Percentiles rank a stretch among this genome's conserved stretches.
phyloP scores from a whole-genome alignment of 768 basidiomycete genomes.

The Mrakia hoshinonis region DNA sequence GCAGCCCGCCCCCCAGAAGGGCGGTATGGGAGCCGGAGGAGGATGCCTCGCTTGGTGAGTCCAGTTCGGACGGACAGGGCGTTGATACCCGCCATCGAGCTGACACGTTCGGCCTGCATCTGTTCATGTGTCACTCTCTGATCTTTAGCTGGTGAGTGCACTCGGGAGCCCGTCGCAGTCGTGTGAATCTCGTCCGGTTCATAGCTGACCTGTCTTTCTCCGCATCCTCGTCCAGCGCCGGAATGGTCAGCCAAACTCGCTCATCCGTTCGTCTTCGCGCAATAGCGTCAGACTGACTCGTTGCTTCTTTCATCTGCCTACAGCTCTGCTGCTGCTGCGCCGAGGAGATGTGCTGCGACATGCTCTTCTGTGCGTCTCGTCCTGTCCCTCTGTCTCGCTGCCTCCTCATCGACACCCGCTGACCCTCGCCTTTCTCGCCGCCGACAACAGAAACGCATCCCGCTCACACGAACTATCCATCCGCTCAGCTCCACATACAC shows the following conservation, averaged over 20 bases:
- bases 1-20: background rate
- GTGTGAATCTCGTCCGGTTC: too few relatives aligned
- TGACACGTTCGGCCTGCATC: background rate
- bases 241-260: background rate
- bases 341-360: slow-evolving; percentile 26
- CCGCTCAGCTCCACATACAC: too few relatives aligned
- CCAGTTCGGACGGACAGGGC: too few relatives aligned
- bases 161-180: too few relatives aligned
- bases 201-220: background rate
- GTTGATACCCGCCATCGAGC: too few relatives aligned
- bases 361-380: too few relatives aligned
- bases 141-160: background rate
- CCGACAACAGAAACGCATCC: too few relatives aligned
- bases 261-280: background rate
- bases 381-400: too few relatives aligned
- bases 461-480: too few relatives aligned
- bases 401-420: too few relatives aligned
- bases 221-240: background rate
- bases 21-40: slow-evolving; percentile 11
- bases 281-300: background rate
- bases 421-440: too few relatives aligned
- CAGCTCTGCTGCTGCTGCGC: slow-evolving; percentile 13
- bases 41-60: slow-evolving; percentile 21
- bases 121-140: background rate
- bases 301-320: background rate